Evolutionary conservation across 1,284 basidiomycete genomes (phyloP), one percentile per base, ranked within the genome.

Genomic region (Boletellus dicymbophilus): DNA sequence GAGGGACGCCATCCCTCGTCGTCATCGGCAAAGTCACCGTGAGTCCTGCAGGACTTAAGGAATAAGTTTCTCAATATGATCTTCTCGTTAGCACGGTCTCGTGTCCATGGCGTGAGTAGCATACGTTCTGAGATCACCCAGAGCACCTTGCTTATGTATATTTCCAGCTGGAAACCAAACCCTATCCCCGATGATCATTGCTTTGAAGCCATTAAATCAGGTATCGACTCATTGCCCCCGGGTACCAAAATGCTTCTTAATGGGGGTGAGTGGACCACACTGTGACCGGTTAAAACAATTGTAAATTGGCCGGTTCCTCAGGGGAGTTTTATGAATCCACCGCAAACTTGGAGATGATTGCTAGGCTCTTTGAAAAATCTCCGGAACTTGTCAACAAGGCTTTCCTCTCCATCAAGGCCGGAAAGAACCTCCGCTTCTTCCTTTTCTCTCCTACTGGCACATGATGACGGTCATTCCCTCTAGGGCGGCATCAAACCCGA

Each of bases 121-220:
- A 4, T 25, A 25, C 23, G 15, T 13, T 18, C 20, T n/a, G n/a
- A n/a, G n/a, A n/a, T n/a, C 41, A 20, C 21, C 4, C 18, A 16
- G 28, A 5, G 16, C 7, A 34, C 31, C 45, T 44, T 37, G 2
- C 40, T 39, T 31, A 48, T 4, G 21, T 26, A 5, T 11, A 5
- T 36, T 33, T 40, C 20, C 33, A 60, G 51, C 15, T 66, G 51
- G 62, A 61, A 37, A 18, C 38, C 41, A 21, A 39, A 57, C 33
- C 49, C 51, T 2, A 49, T 65, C 2, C 62, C 79, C 0, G 81
- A 88, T 48, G 77, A 81, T 48, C 69, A 78, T 18, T 76, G 77
- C 16, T 85, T 88, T 52, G 78, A 75, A 33, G 72, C 81, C 6
- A 83, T 88, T 72, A 84, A 81, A 61, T 79, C 83, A 5, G 78